Base-by-base conservation (phyloP, 2,329 filamentous ascomycete species). In the Trichoderma sp. region DNA sequence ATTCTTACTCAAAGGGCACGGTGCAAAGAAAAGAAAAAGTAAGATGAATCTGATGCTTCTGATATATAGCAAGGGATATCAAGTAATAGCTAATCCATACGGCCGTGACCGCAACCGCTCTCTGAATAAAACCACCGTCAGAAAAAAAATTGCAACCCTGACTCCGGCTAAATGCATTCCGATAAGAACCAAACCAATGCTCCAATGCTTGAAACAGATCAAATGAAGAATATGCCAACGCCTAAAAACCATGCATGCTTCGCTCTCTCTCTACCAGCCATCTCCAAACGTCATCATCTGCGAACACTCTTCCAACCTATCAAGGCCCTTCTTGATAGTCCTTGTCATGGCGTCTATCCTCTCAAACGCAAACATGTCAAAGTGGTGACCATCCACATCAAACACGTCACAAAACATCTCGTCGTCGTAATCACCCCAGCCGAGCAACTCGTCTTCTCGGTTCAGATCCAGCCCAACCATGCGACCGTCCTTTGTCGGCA, bases 341-440 rank as follows among this genome's bases (percentile, higher is more conserved):
- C 67, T 74, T 21, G 83, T 81, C 18, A 81, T 83, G 7, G 75
- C 80, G 1, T 77, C 73, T 41, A 84, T 79, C 45, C 80, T 80
- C 8, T 80, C 75, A 56, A 78, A 80, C 2, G 80, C 79, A 78
- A 89, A 89, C 53, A 89, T 81, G 71, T 84, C 84, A 76, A 87
- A 91, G 77, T 91, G 89, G 75, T 90, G 85, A 0, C 89, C 88
- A 0, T 88, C 83, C 2, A 90, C 82, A 12, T 88, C 85, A n/a
- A 89, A 76, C 1, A 89, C 83, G 14, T 85, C 80, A 31, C 81
- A 80, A 12, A 91, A 85, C 78, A 89, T 83, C 27, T 81, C 81
- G 33, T 82, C 82, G 27, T 85, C 81, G 62, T 91, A 89, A 9
- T 77, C 67, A 3, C 85, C 85, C 89, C 89, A 91, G 11, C 88